Evolutionary conservation across 2,329 filamentous ascomycete genomes (phyloP).

Genomic region (Nemania abortiva): DNA sequence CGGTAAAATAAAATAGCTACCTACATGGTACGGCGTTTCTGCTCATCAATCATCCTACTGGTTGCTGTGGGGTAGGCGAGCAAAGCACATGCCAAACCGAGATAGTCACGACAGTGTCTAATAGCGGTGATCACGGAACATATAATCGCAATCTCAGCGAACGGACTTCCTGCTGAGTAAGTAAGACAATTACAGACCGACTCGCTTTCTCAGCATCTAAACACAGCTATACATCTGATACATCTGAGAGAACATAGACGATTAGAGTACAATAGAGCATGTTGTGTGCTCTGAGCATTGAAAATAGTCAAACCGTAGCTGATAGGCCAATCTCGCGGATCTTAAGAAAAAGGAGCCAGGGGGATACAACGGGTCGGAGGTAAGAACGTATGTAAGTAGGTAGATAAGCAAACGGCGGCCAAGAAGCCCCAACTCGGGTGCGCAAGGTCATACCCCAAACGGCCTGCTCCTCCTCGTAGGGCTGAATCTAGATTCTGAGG

Average conservation of each 20-base stretch:
- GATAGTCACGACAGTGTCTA: neutral
- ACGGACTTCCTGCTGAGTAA: neutral
- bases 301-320: neutral
- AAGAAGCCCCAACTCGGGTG: conserved; percentile 18
- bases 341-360: conserved; percentile 2
- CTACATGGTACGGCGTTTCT: neutral
- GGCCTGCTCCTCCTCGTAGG: conserved; percentile 33
- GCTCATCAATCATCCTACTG: neutral
- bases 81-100: conserved; percentile 11
- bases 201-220: neutral
- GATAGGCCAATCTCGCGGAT: conserved; percentile 11
- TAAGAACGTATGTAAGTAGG: neutral
- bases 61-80: conserved; percentile 23
- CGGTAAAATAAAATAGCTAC: neutral
- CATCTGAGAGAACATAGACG: neutral
- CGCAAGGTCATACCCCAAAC: conserved; percentile 29
- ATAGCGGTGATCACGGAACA: neutral
- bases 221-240: neutral
- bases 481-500: conserved; percentile 40
- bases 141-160: neutral
- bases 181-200: neutral
- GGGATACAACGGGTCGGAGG: neutral
- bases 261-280: neutral
- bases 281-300: neutral
- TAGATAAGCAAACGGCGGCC: conserved; percentile 14